phyloP scores from a whole-genome alignment of 2,329 filamentous ascomycete species.

The Tolypocladium amazonense region DNA sequence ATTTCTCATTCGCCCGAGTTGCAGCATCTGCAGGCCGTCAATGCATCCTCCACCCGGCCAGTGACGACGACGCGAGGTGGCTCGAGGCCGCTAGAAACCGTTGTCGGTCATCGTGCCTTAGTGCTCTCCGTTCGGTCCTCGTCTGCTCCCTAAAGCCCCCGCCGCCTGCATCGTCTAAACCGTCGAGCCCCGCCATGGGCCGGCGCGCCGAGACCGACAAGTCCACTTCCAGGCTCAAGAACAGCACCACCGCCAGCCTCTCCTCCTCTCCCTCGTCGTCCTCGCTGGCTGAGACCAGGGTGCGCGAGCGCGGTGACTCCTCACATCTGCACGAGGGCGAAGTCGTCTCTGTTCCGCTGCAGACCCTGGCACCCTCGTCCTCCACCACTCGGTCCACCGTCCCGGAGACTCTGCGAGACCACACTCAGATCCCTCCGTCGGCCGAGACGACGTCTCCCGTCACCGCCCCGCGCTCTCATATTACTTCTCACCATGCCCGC shows the following conservation, averaged over 20 bases:
- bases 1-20: not conserved
- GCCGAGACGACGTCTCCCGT: not conserved
- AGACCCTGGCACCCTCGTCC: constrained; percentile 16
- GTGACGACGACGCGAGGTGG: not conserved
- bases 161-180: constrained; percentile 2
- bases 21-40: not conserved
- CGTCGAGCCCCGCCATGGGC: constrained; percentile 16
- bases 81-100: not conserved
- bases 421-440: not conserved
- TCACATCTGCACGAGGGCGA: constrained; percentile 15
- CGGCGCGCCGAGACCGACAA: constrained; percentile 10
- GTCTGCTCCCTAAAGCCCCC: not conserved
- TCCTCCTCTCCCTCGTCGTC: constrained; percentile 6
- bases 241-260: constrained; percentile 3
- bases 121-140: no score
- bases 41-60: not conserved
- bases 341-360: constrained; percentile 14
- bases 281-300: constrained; percentile 11
- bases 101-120: not conserved
- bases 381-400: constrained; percentile 14
- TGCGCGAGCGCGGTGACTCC: constrained; percentile 7
- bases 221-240: constrained; percentile 10
- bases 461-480: constrained; percentile 2
- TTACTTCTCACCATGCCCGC: constrained; percentile 8
- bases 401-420: constrained; percentile 7